phyloP scores from a whole-genome alignment of 2,329 filamentous ascomycete species.

The Fusarium circinatum region DNA sequence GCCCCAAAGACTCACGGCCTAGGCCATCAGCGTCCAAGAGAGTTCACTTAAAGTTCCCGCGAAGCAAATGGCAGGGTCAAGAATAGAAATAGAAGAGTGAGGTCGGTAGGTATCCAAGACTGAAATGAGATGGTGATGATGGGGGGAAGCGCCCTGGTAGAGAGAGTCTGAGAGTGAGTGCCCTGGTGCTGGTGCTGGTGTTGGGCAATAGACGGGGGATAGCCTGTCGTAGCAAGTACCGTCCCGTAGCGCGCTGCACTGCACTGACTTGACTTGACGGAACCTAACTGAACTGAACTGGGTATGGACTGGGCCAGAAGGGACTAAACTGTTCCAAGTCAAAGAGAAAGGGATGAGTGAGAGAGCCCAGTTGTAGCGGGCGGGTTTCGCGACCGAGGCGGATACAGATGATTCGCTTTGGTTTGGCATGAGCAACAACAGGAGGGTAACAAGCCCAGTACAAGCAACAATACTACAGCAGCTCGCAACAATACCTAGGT shows the following conservation, averaged over 20 bases:
- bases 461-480: not conserved
- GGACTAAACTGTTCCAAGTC: constrained; percentile 28
- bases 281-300: constrained; percentile 1
- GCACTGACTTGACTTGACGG: not conserved
- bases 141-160: constrained; percentile 21
- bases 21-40: constrained; percentile 48
- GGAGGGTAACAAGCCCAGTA: not conserved
- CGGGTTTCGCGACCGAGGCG: constrained; percentile 39
- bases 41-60: constrained; percentile 13
- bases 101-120: constrained; percentile 12
- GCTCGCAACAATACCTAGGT: not conserved
- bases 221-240: constrained; percentile 28
- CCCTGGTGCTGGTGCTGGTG: not conserved
- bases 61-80: constrained; percentile 17
- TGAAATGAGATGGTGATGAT: constrained; percentile 37
- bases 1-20: constrained; percentile 47
- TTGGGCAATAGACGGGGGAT: constrained; percentile 1
- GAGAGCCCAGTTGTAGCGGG: constrained; percentile 11
- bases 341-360: constrained; percentile 30
- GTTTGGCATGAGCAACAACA: not conserved
- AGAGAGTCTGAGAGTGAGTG: not conserved
- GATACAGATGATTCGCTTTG: constrained; percentile 20
- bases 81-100: constrained; percentile 30
- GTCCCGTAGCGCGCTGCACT: constrained; percentile 1
- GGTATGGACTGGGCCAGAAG: not conserved